phyloP scores from a whole-genome alignment of 78 protist genomes.

The Guillardia theta region DNA sequence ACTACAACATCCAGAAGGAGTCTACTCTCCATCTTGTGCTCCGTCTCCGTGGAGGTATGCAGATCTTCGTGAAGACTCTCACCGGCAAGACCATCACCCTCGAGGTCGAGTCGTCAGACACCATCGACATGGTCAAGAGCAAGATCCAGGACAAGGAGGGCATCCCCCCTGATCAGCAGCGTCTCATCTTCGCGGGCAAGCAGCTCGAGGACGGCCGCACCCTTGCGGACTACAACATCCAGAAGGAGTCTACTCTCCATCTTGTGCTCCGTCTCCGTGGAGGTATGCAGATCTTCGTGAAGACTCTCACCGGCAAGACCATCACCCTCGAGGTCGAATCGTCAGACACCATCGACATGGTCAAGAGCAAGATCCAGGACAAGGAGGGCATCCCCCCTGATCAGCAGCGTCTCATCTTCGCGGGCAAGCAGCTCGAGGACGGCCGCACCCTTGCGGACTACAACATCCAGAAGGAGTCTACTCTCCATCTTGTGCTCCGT shows the following conservation, averaged over 20 bases:
- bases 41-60: constrained; percentile 32
- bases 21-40: constrained; percentile 59
- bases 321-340: constrained; percentile 69
- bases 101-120: constrained; percentile 93
- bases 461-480: constrained; percentile 82
- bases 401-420: constrained; percentile 76
- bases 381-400: constrained; percentile 94
- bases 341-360: constrained; percentile 40
- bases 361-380: constrained; percentile 63
- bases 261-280: constrained; percentile 80
- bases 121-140: constrained; percentile 95
- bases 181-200: constrained; percentile 71
- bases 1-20: constrained; percentile 85
- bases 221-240: constrained; percentile 73
- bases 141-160: constrained; percentile 90
- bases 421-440: constrained; percentile 55
- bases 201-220: constrained; percentile 75
- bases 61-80: constrained; percentile 52
- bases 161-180: constrained; percentile 74
- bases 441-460: constrained; percentile 72
- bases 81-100: constrained; percentile 99
- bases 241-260: constrained; percentile 90
- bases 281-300: constrained; percentile 76
- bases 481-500: constrained; percentile 19
- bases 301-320: constrained; percentile 85